Evolutionary conservation across 768 basidiomycete genomes (phyloP).

Genomic region (Macrolepiota albuminosa): DNA sequence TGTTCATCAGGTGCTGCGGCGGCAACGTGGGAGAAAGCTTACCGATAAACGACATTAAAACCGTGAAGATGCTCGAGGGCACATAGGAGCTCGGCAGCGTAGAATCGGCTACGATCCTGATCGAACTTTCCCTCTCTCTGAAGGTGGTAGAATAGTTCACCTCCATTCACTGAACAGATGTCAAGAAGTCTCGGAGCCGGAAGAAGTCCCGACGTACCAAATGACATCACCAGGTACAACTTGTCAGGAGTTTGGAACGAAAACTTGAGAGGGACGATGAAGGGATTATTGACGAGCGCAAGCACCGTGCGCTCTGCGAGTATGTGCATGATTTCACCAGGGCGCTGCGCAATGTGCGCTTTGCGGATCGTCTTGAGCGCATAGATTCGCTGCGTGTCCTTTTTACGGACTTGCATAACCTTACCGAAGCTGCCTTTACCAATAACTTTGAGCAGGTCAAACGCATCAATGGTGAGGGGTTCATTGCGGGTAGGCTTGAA

Average conservation of each 20-base stretch:
- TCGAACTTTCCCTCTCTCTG: slow-evolving; percentile 97
- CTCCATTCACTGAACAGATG: slow-evolving; percentile 78
- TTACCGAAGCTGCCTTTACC: slow-evolving; percentile 98
- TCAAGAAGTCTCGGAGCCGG: not conserved
- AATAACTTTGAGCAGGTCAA: slow-evolving; percentile 96
- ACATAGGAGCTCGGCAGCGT: slow-evolving; percentile 94
- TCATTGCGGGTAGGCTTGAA: slow-evolving; percentile 86
- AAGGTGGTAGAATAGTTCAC: slow-evolving; percentile 96
- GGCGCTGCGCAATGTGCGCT: slow-evolving; percentile 93
- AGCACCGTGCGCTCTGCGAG: slow-evolving; percentile 95
- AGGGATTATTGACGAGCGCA: slow-evolving; percentile 96
- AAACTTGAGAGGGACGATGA: slow-evolving; percentile 98
- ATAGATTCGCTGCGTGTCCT: slow-evolving; percentile 96
- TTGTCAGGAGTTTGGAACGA: slow-evolving; percentile 99
- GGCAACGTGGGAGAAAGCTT: not conserved
- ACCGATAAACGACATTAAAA: slow-evolving; percentile 99
- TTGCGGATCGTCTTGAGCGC: slow-evolving; percentile 98
- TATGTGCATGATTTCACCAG: slow-evolving; percentile 97
- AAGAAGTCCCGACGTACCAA: slow-evolving; percentile 47
- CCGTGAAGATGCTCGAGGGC: slow-evolving; percentile 94
- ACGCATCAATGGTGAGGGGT: slow-evolving; percentile 90
- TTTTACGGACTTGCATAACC: slow-evolving; percentile 99
- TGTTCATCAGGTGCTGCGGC: not conserved
- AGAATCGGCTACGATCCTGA: slow-evolving; percentile 89
- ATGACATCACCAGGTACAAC: slow-evolving; percentile 95